Evolutionary conservation across 1,284 basidiomycete species (phyloP).

Genomic region (Sphaerobolus stellatus): DNA sequence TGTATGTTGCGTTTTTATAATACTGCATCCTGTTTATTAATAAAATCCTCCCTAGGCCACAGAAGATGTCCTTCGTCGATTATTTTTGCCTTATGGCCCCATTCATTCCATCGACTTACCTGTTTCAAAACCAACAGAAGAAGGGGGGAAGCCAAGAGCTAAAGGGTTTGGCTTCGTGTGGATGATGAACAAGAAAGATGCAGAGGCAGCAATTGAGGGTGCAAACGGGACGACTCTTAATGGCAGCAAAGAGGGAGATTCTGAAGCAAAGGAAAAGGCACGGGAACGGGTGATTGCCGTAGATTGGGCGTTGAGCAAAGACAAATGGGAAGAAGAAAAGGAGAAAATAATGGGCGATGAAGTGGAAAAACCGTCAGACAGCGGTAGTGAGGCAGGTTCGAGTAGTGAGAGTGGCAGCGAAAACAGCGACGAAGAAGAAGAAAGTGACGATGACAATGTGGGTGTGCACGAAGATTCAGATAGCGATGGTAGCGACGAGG

Average conservation of each 20-base stretch:
- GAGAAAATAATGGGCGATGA: constrained; percentile 48
- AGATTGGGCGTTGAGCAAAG: constrained; percentile 95
- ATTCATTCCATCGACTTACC: constrained; percentile 88
- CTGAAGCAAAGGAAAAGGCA: constrained; percentile 45
- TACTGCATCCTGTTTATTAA: constrained; percentile 3
- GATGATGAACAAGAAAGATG: constrained; percentile 87
- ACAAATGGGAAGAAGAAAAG: constrained; percentile 85
- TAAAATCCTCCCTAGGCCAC: constrained; percentile 50
- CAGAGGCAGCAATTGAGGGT: constrained; percentile 78
- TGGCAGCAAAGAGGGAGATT: constrained; percentile 39
- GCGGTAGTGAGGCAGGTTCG: constrained; percentile 19
- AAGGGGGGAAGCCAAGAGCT: constrained; percentile 40
- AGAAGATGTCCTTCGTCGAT: constrained; percentile 81
- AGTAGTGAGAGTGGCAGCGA: constrained; percentile 24
- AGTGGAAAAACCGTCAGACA: no score
- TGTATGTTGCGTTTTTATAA: constrained; percentile 25
- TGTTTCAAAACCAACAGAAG: constrained; percentile 29
- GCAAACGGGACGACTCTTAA: constrained; percentile 77
- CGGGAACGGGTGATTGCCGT: constrained; percentile 85
- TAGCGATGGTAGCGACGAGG: constrained; percentile 35
- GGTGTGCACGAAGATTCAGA: constrained; percentile 43
- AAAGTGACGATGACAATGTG: constrained; percentile 39
- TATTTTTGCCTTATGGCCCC: constrained; percentile 88
- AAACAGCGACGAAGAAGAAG: constrained; percentile 31
- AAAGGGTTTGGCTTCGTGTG: constrained; percentile 97